Base-by-base conservation (phyloP, 208 protist genomes). In the Acanthamoeba healyi region DNA sequence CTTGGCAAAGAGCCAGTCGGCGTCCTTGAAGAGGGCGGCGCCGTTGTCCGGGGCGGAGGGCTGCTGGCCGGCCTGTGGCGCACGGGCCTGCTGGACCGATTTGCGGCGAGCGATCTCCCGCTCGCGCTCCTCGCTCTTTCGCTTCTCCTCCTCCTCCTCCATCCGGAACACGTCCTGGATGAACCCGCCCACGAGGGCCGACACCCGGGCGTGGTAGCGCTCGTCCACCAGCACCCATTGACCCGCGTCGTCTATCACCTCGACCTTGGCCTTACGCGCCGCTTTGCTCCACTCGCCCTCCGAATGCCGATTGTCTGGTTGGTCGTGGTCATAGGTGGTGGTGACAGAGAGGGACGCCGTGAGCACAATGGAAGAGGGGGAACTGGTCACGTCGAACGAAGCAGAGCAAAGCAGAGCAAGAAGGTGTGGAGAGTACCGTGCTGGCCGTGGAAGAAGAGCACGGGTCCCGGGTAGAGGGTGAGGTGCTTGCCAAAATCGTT, bases 371-470 rank as follows among this genome's bases (percentile, higher is more conserved):
- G 58, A 67, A 17, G 26, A 4, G 29, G 5, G 58, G 15, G 29
- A n/a, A n/a, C n/a, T n/a, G n/a, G n/a, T n/a, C n/a, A n/a, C 19
- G 3, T 67, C 26, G 3, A 17, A 4, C 5, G 29, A 24, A 67
- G 22, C 58, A 67, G 58, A 4, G 29, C 19, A 34, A 17, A 34
- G 6, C 10, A 24, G n/a, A n/a, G n/a, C n/a, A n/a, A n/a, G n/a
- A n/a, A 12, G 44, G 12, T 49, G 44, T 4, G 44, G 44, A 12
- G 44, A 49, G 58, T 67, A 67, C 58, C 58, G 58, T 67, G 58
- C 58, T 67, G 58, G 58, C 58, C 58, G 58, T 67, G 58, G 58
- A 67, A 67, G 29, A 67, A 67, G 26, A 67, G 58, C 58, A 67
- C 58, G 29, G 58, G 58, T 24, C 58, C 58, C 10, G 58, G 58